Percentiles rank a stretch among this genome's conserved stretches.
These are phyloP conservation scores for Boletus sp. DNA, from an alignment of 768 basidiomycete genomes.

Conservation along the genomic window DNA sequence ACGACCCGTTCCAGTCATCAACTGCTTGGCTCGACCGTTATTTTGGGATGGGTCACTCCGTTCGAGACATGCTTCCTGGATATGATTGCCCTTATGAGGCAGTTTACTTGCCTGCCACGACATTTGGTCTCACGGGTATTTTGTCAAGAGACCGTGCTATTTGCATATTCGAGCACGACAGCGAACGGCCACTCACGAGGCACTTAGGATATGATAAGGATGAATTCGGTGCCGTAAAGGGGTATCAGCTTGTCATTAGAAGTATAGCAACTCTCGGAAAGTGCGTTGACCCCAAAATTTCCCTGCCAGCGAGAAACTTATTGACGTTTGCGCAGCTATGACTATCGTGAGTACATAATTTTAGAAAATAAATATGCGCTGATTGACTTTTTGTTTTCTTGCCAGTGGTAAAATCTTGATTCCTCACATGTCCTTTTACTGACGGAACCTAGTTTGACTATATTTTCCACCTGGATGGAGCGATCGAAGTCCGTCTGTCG, in stretches of 20 bases:
- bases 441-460: constrained; percentile 53
- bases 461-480: constrained; percentile 63
- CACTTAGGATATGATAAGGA: constrained; percentile 53
- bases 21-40: constrained; percentile 63
- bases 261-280: constrained; percentile 63
- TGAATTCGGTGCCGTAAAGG: constrained; percentile 62
- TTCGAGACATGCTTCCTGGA: constrained; percentile 61
- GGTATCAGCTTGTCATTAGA: constrained; percentile 56
- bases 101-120: constrained; percentile 57
- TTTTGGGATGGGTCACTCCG: constrained; percentile 59
- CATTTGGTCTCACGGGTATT: constrained; percentile 44
- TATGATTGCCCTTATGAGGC: constrained; percentile 69
- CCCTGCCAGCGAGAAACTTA: neutral
- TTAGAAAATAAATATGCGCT: neutral
- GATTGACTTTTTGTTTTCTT: neutral
- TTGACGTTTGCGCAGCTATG: constrained; percentile 42
- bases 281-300: constrained; percentile 35
- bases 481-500: constrained; percentile 64
- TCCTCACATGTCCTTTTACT: constrained; percentile 1
- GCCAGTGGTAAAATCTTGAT: constrained; percentile 30
- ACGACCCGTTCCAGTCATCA: constrained; percentile 58
- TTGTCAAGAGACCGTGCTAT: constrained; percentile 52
- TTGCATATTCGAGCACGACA: constrained; percentile 64
- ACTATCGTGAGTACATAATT: constrained; percentile 44
- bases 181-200: constrained; percentile 53